phyloP scores from a whole-genome alignment of 768 basidiomycete genomes.

The Suillus sp. region DNA sequence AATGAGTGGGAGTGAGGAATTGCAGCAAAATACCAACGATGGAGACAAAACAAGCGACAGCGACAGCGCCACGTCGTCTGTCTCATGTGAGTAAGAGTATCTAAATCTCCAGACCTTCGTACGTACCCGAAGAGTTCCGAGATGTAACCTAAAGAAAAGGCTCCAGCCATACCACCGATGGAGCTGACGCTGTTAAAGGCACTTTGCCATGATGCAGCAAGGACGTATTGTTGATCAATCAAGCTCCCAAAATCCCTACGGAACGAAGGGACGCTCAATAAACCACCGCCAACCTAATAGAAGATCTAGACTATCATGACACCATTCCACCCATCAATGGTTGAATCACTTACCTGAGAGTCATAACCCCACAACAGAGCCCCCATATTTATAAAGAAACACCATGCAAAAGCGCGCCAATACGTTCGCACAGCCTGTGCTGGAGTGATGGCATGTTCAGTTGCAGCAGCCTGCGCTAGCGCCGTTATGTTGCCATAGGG shows the following conservation, averaged over 20 bases:
- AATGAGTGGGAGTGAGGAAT: conserved; percentile 26
- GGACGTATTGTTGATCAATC: conserved; percentile 9
- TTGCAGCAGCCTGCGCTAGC: conserved; percentile 26
- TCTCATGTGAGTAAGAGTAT: background rate
- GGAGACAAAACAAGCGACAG: conserved; percentile 24
- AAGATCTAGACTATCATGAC: background rate
- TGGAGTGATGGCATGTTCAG: conserved; percentile 23
- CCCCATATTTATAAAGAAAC: conserved; percentile 26
- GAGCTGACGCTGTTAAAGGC: conserved; percentile 29
- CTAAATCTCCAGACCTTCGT: background rate
- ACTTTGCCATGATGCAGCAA: conserved; percentile 32
- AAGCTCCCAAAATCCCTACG: conserved; percentile 30
- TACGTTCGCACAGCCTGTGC: conserved; percentile 24
- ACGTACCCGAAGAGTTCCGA: conserved; percentile 25
- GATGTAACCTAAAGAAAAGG: conserved; percentile 27
- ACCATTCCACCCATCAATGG: background rate
- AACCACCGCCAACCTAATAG: conserved; percentile 22
- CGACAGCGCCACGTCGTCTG: conserved; percentile 29
- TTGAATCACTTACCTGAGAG: conserved; percentile 20
- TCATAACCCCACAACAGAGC: conserved; percentile 32
- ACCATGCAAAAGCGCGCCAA: conserved; percentile 30
- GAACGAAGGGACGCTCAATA: conserved; percentile 27
- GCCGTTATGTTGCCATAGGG: conserved; percentile 19
- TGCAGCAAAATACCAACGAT: conserved; percentile 27
- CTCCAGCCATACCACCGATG: conserved; percentile 30